Percentiles rank a stretch among this genome's conserved stretches.
phyloP scores from a whole-genome alignment of 257 asterid species.

The Plantago ovata region DNA sequence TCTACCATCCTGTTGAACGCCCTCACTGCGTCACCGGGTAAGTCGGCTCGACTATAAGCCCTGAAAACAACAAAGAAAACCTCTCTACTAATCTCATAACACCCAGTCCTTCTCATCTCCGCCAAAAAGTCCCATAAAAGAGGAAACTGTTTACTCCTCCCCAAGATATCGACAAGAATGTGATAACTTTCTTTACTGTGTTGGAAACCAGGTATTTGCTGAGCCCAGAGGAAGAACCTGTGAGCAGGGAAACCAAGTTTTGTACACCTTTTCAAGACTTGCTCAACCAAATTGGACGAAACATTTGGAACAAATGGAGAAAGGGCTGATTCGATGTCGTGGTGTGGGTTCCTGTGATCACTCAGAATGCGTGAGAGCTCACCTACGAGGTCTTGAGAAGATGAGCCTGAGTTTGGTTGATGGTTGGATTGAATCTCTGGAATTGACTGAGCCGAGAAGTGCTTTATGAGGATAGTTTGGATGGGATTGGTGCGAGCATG shows the following conservation, averaged over 20 bases:
- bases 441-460: conserved; percentile 24
- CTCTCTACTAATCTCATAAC: conserved; percentile 45
- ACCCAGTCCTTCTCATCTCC: conserved; percentile 40
- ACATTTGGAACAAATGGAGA: conserved; percentile 48
- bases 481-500: conserved; percentile 2
- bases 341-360: conserved; percentile 72
- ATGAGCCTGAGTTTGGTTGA: conserved; percentile 13
- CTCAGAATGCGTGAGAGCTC: conserved; percentile 81
- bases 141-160: conserved; percentile 79
- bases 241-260: conserved; percentile 86
- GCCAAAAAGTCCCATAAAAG: conserved; percentile 76
- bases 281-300: conserved; percentile 52
- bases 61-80: conserved; percentile 64
- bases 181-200: conserved; percentile 66
- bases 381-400: conserved; percentile 49
- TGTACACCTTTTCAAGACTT: conserved; percentile 77
- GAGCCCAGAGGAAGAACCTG: conserved; percentile 87
- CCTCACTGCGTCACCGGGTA: conserved; percentile 82
- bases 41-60: conserved; percentile 66
- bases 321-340: conserved; percentile 83
- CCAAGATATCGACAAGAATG: conserved; percentile 68
- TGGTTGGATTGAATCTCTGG: conserved; percentile 21
- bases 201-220: conserved; percentile 47
- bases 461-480: conserved; percentile 7
- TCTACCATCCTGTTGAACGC: conserved; percentile 79